Conservation (phyloP, 2,329 filamentous ascomycete species). For the Diaporthe destruens region DNA sequence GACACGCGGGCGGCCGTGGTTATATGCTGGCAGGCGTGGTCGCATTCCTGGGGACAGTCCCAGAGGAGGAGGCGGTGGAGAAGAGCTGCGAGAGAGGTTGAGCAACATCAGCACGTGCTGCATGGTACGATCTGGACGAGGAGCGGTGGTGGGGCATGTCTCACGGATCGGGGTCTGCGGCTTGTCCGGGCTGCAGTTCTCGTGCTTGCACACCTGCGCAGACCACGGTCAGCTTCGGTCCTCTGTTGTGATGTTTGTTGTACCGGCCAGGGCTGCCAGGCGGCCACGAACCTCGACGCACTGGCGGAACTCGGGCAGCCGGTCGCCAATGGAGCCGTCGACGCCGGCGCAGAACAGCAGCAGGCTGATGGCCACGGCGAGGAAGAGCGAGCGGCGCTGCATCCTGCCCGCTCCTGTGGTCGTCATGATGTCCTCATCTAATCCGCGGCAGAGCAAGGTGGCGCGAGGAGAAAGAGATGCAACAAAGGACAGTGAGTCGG, state of each 20-base stretch:
- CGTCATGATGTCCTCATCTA: slow-evolving; percentile 48
- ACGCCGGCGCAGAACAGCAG: slow-evolving; percentile 59
- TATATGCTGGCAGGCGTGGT: slow-evolving; percentile 97
- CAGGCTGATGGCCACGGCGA: slow-evolving; percentile 52
- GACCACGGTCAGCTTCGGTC: slow-evolving; percentile 1
- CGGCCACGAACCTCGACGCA: slow-evolving; percentile 79
- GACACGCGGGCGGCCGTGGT: slow-evolving; percentile 79
- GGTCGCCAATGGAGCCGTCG: slow-evolving; percentile 84
- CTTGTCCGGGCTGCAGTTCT: slow-evolving; percentile 80
- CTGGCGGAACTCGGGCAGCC: slow-evolving; percentile 85
- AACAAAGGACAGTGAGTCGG: slow-evolving; percentile 19
- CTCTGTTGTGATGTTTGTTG: slow-evolving; percentile 41
- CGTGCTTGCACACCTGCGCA: slow-evolving; percentile 78
- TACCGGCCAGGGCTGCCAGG: neutral
- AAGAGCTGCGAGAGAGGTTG: slow-evolving; percentile 69
- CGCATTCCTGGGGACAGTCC: slow-evolving; percentile 94
- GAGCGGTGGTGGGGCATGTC: slow-evolving; percentile 49
- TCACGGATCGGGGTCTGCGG: slow-evolving; percentile 76
- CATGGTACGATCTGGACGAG: slow-evolving; percentile 24
- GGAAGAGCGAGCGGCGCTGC: slow-evolving; percentile 45
- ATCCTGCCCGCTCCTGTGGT: slow-evolving; percentile 50
- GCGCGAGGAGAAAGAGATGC: neutral
- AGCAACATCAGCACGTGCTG: neutral
- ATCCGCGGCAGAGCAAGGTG: neutral
- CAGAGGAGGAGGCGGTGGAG: slow-evolving; percentile 90